Evolutionary conservation across 331 rosid species (phyloP).

Genomic region (Acacia pycnantha): DNA sequence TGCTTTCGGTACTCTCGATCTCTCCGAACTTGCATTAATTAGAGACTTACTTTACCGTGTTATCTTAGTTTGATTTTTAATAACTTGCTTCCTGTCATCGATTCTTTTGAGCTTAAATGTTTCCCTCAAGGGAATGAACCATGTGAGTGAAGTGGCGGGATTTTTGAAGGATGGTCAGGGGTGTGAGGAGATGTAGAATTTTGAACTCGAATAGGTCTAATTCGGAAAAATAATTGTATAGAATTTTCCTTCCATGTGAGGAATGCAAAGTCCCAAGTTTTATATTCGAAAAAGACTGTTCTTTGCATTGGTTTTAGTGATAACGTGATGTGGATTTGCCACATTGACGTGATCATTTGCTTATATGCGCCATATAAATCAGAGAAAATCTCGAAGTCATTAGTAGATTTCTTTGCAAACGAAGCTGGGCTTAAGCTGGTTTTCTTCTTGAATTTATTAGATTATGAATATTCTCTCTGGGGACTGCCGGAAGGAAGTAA

Average conservation of each 20-base stretch:
- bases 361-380: not conserved
- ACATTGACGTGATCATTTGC: not conserved
- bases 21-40: no score
- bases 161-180: no score
- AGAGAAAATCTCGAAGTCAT: not conserved
- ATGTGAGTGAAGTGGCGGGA: no score
- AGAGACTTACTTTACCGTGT: no score
- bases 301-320: constrained; percentile 18
- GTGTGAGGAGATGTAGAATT: no score
- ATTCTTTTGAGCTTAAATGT: no score
- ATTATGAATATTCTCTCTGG: constrained; percentile 80
- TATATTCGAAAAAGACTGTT: not conserved
- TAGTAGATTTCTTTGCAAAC: not conserved
- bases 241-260: no score
- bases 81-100: no score
- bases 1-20: no score
- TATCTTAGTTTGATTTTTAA: no score
- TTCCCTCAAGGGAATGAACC: no score
- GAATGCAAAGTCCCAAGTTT: not conserved
- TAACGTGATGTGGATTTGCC: not conserved
- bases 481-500: constrained; percentile 72
- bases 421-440: constrained; percentile 17
- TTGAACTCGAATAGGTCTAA: no score
- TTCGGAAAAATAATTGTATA: not conserved
- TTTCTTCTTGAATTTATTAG: constrained; percentile 37